Evolutionary conservation across 805 yeast species (phyloP).

Genomic region (Cyberlindnera americana): DNA sequence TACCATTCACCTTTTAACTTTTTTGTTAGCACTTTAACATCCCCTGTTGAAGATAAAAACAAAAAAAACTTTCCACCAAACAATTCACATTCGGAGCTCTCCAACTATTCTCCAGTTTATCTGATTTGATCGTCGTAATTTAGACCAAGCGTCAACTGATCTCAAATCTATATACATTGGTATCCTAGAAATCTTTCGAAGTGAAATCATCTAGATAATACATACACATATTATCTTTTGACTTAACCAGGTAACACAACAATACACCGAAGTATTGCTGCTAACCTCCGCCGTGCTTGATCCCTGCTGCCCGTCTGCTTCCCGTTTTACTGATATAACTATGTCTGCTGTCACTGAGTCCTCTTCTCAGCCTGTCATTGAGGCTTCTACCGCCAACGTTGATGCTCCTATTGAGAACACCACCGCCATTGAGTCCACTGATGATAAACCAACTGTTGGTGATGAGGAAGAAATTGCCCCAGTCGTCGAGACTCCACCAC

Average conservation of each 20-base stretch:
- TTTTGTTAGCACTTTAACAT: background rate
- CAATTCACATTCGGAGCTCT: too few relatives aligned
- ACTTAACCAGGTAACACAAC: background rate
- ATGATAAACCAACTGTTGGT: background rate
- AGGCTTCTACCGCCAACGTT: background rate
- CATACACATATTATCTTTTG: background rate
- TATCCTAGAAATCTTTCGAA: background rate
- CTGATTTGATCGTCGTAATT: constrained; percentile 7
- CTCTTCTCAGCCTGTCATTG: constrained; percentile 1
- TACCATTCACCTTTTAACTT: too few relatives aligned
- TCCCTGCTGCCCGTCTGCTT: constrained; percentile 14
- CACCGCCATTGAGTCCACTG: background rate
- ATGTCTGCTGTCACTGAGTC: constrained; percentile 6
- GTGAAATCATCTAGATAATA: background rate
- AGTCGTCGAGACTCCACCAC: constrained; percentile 24
- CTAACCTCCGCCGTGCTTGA: background rate
- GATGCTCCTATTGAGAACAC: background rate
- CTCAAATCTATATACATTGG: background rate
- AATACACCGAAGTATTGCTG: background rate
- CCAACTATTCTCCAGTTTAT: too few relatives aligned
- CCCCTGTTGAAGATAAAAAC: too few relatives aligned
- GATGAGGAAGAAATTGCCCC: constrained; percentile 9
- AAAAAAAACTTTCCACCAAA: too few relatives aligned
- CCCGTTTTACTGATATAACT: constrained; percentile 1
- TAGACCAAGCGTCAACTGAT: constrained; percentile 9